A percentile compares a stretch with the other conserved stretches of the same genome.
Conservation (phyloP, 768 basidiomycete genomes). For the Leccinum imitatum region DNA sequence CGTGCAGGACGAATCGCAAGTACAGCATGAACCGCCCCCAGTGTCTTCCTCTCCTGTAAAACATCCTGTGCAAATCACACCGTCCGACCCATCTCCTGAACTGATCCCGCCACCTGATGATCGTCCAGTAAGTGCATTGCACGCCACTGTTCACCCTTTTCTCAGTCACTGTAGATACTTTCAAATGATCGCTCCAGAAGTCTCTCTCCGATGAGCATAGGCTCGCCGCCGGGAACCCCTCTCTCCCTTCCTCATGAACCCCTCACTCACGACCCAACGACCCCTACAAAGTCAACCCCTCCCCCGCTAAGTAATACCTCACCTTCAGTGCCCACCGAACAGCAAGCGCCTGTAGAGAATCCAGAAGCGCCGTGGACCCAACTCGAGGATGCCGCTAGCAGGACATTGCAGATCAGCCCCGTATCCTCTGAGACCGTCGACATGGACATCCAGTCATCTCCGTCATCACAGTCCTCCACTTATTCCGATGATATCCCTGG, state of each 20-base stretch:
- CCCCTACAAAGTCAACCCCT: conserved; percentile 7
- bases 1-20: conserved; percentile 11
- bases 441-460: conserved; percentile 36
- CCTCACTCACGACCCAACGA: conserved; percentile 4
- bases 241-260: conserved; percentile 18
- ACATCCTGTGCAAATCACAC: conserved; percentile 5
- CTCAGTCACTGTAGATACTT: conserved; percentile 34
- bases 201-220: conserved; percentile 63
- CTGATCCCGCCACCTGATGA: conserved; percentile 17
- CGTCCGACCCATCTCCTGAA: conserved; percentile 12
- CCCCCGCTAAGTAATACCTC: conserved; percentile 8
- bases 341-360: conserved; percentile 21
- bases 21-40: conserved; percentile 5
- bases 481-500: conserved; percentile 33
- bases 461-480: conserved; percentile 25
- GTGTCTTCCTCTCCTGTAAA: conserved; percentile 16
- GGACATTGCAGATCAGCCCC: conserved; percentile 30
- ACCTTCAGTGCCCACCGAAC: conserved; percentile 15
- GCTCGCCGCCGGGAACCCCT: conserved; percentile 44
- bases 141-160: conserved; percentile 2
- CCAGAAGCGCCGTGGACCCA: conserved; percentile 15
- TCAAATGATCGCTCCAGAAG: conserved; percentile 41
- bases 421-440: conserved; percentile 35
- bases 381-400: conserved; percentile 29
- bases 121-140: conserved; percentile 21